Conservation (phyloP, 148 eudicot species). For the Diospyros kaki region DNA sequence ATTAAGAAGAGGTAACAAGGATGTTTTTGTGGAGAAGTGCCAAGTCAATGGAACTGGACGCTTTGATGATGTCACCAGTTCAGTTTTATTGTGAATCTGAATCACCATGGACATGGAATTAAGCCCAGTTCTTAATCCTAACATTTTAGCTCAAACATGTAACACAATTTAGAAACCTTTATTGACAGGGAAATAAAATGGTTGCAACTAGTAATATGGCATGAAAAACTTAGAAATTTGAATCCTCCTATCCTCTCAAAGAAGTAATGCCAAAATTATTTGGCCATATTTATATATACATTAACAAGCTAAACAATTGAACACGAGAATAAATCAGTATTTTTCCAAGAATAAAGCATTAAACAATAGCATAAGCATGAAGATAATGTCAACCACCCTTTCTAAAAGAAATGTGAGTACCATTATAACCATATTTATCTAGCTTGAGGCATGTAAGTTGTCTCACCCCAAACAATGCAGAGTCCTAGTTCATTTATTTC, state of each 20-base stretch:
- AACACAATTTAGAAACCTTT: neutral
- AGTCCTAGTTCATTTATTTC: neutral
- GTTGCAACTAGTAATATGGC: neutral
- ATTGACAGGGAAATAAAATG: conserved; percentile 8
- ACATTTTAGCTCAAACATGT: conserved; percentile 5
- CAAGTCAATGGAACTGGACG: conserved; percentile 98
- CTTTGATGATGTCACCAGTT: conserved; percentile 81
- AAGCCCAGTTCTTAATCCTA: conserved; percentile 2
- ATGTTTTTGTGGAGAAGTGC: conserved; percentile 87
- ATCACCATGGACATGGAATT: neutral
- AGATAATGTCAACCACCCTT: neutral
- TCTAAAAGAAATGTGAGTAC: neutral
- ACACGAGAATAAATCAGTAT: neutral
- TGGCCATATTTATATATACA: neutral
- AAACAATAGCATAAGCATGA: neutral
- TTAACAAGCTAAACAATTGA: neutral
- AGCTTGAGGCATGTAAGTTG: neutral
- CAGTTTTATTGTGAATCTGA: conserved; percentile 95
- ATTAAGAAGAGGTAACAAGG: conserved; percentile 82
- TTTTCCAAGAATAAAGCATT: neutral
- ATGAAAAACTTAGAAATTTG: neutral
- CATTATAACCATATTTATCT: neutral
- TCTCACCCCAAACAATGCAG: neutral
- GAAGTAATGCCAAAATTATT: neutral
- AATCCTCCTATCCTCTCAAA: neutral